Evolutionary conservation across 768 basidiomycete species (phyloP), one percentile per base, ranked within the genome.

Genomic region (Phallus indusiatus): DNA sequence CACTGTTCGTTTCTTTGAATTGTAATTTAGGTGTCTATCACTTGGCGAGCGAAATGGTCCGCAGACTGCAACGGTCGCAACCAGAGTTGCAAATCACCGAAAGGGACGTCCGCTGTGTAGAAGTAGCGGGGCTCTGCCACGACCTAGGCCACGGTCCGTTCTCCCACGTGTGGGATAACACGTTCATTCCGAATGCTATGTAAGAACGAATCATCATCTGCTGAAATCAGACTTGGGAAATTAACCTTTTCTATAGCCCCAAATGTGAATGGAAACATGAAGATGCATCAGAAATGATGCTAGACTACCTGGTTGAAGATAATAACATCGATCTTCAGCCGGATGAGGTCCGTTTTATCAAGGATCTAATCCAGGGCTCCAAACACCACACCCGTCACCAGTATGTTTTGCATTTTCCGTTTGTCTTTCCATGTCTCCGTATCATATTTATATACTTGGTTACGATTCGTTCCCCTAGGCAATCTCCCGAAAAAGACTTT

Each of bases 121-220:
- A 87, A 60, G 73, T 92, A 21, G 90, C 90, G 0, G 90, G 88
- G 0, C 74, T 91, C 2, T 90, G 89, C 59, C 90, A 92, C 64
- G 90, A 92, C 68, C 79, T 92, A 3, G 90, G 88, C 0, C 90
- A 91, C 65, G 90, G 90, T 0, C 90, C 90, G 0, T 91, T 86
- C 83, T 86, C 83, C 60, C 90, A 93, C 68, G 84, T 92, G 8
- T 93, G 87, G 85, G 90, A 93, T 62, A 71, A 73, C 7, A 66
- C 74, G 55, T 90, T 89, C 68, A 89, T 93, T 54, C 88, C 88
- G 0, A 59, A 65, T 4, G 83, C 81, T 0, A 62, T 81, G 89
- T 89, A 65, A 64, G 81, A 76, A 16, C n/a, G 34, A 18, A n/a
- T 14, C 20, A 18, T 18, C 47, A 47, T 3, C 16, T 17, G 14